Evolutionary conservation across 306 rosid species (phyloP), one percentile per base, ranked within the genome.

Genomic region (Pterocarpus macrocarpus): DNA sequence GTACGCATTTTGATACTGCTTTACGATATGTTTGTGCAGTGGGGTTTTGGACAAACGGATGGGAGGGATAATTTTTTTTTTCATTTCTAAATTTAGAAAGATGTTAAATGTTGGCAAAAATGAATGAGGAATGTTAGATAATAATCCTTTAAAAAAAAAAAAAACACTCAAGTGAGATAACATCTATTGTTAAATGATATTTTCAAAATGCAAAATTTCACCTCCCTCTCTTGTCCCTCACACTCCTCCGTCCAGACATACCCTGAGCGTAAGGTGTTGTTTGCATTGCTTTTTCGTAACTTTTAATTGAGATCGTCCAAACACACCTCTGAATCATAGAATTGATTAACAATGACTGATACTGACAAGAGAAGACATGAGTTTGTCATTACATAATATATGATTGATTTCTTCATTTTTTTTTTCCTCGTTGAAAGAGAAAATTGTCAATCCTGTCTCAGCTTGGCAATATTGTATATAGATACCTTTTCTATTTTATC

Each of bases 1-100:
- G 99, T 91, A 90, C 50, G 95, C 45, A 0, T 67, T 72, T 70
- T 39, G 34, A 55, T 66, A 82, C 63, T 86, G 59, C 69, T 68
- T 14, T 55, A 39, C 34, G 2, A n/a, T 38, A 5, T 56, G 43
- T 16, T 77, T 15, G 57, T 63, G 47, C 16, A 36, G 16, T 4
- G 66, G 41, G 5, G 41, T 22, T 63, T 63, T 5, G 15, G 2
- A 15, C 41, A 11, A 32, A 11, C 3, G 16, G 57, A 15, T 52
- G 56, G 5, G 10, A 44, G 12, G 17, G 57, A 28, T 58, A 13
- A 56, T 8, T 22, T 22, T 22, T 22, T n/a, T 12, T 73, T 22
- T 59, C 4, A 1, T 30, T 73, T 71, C 61, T 13, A 6, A 38
- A 57, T 16, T 41, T 58, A 22, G 57, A 43, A 43, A 33, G 36